phyloP scores from a whole-genome alignment of 2,329 filamentous ascomycete genomes.

The Paraconiothyrium brasiliense region DNA sequence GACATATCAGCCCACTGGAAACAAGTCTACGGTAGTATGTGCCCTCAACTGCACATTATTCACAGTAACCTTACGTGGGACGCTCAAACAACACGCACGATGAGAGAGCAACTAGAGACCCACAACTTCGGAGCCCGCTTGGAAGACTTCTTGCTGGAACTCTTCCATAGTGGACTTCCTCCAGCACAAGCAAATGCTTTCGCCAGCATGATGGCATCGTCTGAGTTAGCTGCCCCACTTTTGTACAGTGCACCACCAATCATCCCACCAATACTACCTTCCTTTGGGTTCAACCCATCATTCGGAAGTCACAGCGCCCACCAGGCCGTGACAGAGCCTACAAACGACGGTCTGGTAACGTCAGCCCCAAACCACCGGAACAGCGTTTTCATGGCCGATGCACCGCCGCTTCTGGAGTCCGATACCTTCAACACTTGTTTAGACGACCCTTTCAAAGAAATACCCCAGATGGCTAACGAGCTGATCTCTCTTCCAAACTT shows the following conservation, averaged over 20 bases:
- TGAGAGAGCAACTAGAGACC: slow-evolving; percentile 21
- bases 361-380: background rate
- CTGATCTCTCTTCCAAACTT: slow-evolving; percentile 8
- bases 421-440: background rate
- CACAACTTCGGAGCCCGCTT: slow-evolving; percentile 10
- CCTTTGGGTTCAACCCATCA: background rate
- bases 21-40: slow-evolving; percentile 7
- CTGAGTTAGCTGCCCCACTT: background rate
- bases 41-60: slow-evolving; percentile 13
- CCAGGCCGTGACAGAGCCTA: background rate
- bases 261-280: background rate
- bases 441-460: background rate
- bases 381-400: slow-evolving; percentile 14
- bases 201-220: background rate
- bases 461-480: slow-evolving; percentile 2
- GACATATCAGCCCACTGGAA: slow-evolving; percentile 15
- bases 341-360: background rate
- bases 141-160: slow-evolving; percentile 13
- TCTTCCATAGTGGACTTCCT: slow-evolving; percentile 19
- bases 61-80: slow-evolving; percentile 17
- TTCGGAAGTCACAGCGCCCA: background rate
- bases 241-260: background rate
- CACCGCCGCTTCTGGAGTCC: background rate
- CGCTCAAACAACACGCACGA: slow-evolving; percentile 8
- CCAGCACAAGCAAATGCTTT: background rate